Conservation (phyloP, 305 asterid species). For the Ilex paraguariensis region DNA sequence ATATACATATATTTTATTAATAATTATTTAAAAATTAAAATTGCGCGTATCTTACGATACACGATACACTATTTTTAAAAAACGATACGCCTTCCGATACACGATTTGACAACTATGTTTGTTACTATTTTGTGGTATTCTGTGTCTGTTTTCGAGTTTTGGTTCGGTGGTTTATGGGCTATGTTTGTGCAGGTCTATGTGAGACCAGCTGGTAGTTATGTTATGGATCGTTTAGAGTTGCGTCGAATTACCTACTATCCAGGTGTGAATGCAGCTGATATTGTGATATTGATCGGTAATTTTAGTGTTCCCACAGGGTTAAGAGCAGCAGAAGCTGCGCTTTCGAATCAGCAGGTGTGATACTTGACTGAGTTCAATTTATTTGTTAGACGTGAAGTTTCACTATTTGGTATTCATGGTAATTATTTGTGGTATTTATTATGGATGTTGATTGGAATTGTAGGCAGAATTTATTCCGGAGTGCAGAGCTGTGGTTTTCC, state of each 20-base stretch:
- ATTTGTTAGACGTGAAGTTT: slow-evolving; percentile 1
- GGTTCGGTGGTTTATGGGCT: slow-evolving; percentile 3
- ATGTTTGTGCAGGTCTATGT: slow-evolving; percentile 64
- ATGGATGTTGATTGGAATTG: slow-evolving; percentile 31
- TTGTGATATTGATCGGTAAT: slow-evolving; percentile 71
- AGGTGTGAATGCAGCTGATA: slow-evolving; percentile 49
- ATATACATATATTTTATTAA: no score
- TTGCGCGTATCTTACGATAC: no score
- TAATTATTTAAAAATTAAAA: no score
- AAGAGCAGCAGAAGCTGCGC: slow-evolving; percentile 77
- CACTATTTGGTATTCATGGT: background rate
- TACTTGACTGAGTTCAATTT: slow-evolving; percentile 4
- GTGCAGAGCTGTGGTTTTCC: slow-evolving; percentile 84
- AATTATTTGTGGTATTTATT: slow-evolving; percentile 13
- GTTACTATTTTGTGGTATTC: no score
- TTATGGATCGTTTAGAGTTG: slow-evolving; percentile 89
- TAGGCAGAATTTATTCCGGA: slow-evolving; percentile 85
- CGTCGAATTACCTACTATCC: slow-evolving; percentile 72
- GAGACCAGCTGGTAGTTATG: slow-evolving; percentile 96
- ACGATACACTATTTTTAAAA: no score
- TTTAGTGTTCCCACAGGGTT: slow-evolving; percentile 78
- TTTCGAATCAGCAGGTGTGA: slow-evolving; percentile 64
- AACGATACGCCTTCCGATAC: no score
- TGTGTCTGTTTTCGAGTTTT: background rate
- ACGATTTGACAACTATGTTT: no score